These are phyloP conservation scores for Aspergillus sclerotioniger DNA, from an alignment of 495 filamentous ascomycete species.

Conservation along the genomic window DNA sequence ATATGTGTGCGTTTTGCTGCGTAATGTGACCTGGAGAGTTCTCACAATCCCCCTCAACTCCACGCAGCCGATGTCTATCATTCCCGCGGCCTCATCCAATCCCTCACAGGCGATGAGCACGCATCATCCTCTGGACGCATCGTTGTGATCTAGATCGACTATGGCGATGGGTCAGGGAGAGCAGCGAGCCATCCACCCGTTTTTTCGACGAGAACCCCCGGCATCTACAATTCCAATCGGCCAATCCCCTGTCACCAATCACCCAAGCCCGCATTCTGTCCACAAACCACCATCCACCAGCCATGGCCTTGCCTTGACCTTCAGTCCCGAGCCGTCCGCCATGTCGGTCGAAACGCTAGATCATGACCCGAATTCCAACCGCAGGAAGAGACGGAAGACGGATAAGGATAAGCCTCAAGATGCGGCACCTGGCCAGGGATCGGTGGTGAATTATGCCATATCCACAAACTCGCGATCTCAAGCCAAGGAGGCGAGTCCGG, in stretches of 20 bases:
- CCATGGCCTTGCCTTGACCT: neutral
- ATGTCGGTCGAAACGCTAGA: constrained; percentile 18
- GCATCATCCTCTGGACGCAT: constrained; percentile 25
- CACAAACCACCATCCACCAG: neutral
- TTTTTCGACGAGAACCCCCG: constrained; percentile 35
- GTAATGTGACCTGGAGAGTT: no score
- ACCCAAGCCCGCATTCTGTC: neutral
- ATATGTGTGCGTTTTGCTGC: no score
- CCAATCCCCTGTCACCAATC: constrained; percentile 4
- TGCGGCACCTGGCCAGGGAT: neutral
- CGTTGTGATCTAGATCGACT: constrained; percentile 12
- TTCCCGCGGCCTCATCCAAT: neutral
- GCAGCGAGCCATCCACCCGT: constrained; percentile 42
- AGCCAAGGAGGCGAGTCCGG: neutral
- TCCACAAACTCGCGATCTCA: neutral
- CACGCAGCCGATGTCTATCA: neutral
- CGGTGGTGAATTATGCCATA: neutral
- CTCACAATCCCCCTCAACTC: no score
- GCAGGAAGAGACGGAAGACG: constrained; percentile 53
- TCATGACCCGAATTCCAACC: constrained; percentile 42
- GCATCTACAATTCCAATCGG: constrained; percentile 11
- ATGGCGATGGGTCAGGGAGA: constrained; percentile 45
- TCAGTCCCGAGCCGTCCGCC: constrained; percentile 9
- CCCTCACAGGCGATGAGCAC: neutral
- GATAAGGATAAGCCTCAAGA: constrained; percentile 26